phyloP scores from a whole-genome alignment of 1,139 yeast species.

The Lodderomyces pseudojiufengensis region DNA sequence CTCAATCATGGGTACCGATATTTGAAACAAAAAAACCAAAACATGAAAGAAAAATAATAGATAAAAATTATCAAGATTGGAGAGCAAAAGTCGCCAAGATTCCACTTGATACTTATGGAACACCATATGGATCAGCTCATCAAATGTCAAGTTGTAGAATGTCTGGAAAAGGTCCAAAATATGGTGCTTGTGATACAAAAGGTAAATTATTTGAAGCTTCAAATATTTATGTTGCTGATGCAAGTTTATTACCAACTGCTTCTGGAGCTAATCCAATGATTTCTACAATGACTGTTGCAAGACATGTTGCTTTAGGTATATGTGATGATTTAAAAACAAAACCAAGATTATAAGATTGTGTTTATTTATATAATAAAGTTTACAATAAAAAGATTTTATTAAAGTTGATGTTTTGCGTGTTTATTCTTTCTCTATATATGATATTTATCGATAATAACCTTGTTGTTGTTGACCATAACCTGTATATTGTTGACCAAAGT shows the following conservation, averaged over 20 bases:
- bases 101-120: conserved; percentile 28
- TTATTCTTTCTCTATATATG: no score
- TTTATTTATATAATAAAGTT: no score
- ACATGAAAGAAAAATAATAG: conserved; percentile 38
- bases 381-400: no score
- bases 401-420: no score
- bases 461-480: conserved; percentile 14
- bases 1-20: conserved; percentile 36
- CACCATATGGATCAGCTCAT: conserved; percentile 52
- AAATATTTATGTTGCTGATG: conserved; percentile 55
- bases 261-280: conserved; percentile 60
- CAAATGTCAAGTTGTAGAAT: conserved; percentile 61
- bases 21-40: conserved; percentile 41
- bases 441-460: conserved; percentile 12
- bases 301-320: conserved; percentile 34
- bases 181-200: conserved; percentile 47
- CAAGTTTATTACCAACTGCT: conserved; percentile 56
- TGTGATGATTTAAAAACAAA: conserved; percentile 31
- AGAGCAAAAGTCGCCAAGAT: conserved; percentile 25
- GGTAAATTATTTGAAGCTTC: conserved; percentile 53
- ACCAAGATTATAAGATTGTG: conserved; percentile 23
- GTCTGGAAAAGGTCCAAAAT: conserved; percentile 44
- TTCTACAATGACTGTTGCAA: conserved; percentile 39
- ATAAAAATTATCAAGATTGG: conserved; percentile 49
- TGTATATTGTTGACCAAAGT: conserved; percentile 13